phyloP scores from a whole-genome alignment of 345 rosid genomes.

The Atalantia buxifolia region DNA sequence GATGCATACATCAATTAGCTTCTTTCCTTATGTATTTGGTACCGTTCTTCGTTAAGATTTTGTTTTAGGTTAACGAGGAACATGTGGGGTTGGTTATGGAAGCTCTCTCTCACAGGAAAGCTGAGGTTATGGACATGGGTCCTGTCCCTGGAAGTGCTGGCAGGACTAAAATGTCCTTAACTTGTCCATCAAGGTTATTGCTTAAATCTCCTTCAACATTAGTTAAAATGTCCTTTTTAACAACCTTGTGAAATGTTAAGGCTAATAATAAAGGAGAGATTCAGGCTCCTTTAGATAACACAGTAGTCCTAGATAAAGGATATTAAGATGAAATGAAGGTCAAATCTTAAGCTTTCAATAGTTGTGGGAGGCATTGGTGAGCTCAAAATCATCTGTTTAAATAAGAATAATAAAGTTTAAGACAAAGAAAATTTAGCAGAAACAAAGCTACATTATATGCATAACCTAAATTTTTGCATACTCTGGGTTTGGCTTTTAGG shows the following conservation, averaged over 20 bases:
- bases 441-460: background rate
- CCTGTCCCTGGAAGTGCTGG: constrained; percentile 90
- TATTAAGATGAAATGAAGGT: background rate
- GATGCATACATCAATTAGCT: background rate
- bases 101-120: constrained; percentile 93
- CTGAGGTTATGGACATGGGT: constrained; percentile 83
- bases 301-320: background rate
- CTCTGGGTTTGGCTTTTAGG: background rate
- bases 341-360: background rate
- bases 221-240: background rate
- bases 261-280: background rate
- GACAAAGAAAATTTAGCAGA: background rate
- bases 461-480: background rate
- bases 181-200: constrained; percentile 90
- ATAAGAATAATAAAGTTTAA: background rate
- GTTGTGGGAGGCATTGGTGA: background rate
- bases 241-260: background rate
- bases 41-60: constrained; percentile 1
- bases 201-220: background rate
- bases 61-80: constrained; percentile 74
- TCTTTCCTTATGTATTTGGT: constrained; percentile 4
- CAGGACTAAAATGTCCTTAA: constrained; percentile 82
- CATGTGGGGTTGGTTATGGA: constrained; percentile 91
- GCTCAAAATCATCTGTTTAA: background rate
- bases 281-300: background rate